phyloP scores from a whole-genome alignment of 2,329 filamentous ascomycete genomes.

The Diplocarpon mali region DNA sequence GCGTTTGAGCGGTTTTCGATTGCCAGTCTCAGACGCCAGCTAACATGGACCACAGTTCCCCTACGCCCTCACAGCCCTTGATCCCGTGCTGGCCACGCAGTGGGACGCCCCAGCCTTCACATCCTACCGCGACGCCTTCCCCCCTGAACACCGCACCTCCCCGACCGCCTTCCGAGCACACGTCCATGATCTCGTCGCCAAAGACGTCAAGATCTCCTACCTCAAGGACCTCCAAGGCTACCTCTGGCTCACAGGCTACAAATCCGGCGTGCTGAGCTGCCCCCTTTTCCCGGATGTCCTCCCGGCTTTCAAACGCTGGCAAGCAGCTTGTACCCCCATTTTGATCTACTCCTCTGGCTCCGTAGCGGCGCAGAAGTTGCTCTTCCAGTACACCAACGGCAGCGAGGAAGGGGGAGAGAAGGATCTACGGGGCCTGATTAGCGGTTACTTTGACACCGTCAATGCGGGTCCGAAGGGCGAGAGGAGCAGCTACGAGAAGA shows the following conservation, averaged over 20 bases:
- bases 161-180: constrained; percentile 52
- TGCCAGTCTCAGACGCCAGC: constrained; percentile 2
- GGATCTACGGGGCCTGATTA: constrained; percentile 49
- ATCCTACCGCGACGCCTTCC: constrained; percentile 61
- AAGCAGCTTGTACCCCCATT: constrained; percentile 41
- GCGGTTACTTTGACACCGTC: constrained; percentile 67
- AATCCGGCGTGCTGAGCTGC: constrained; percentile 55
- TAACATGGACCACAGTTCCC: constrained; percentile 48
- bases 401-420: constrained; percentile 30
- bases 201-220: constrained; percentile 66
- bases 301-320: constrained; percentile 50
- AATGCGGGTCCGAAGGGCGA: constrained; percentile 69
- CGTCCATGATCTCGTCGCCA: constrained; percentile 57
- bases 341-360: constrained; percentile 78
- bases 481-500: constrained; percentile 46
- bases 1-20: too few relatives aligned
- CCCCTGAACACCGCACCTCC: constrained; percentile 47
- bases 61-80: constrained; percentile 59
- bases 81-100: constrained; percentile 48
- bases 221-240: constrained; percentile 72
- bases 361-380: constrained; percentile 67
- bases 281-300: constrained; percentile 66
- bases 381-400: constrained; percentile 53
- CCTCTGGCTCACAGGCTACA: constrained; percentile 67
- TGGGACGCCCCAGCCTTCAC: constrained; percentile 58